Evolutionary conservation across 768 basidiomycete species (phyloP).

Genomic region (Strobilomyces dryophilus): DNA sequence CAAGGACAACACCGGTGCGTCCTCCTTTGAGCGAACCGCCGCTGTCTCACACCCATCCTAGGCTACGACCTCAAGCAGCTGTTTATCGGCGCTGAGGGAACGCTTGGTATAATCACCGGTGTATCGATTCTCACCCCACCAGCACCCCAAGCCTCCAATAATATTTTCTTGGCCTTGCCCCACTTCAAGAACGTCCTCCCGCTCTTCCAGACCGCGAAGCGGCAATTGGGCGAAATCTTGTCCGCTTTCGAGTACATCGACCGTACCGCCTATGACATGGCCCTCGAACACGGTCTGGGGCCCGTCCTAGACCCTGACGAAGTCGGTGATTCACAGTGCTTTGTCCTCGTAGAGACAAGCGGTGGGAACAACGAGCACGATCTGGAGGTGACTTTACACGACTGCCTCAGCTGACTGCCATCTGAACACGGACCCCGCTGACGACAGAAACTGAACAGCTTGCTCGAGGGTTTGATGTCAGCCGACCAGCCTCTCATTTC

Average conservation of each 20-base stretch:
- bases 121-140: conserved; percentile 92
- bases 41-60: conserved; percentile 27
- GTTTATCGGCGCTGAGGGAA: conserved; percentile 97
- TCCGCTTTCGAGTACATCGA: conserved; percentile 98
- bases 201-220: conserved; percentile 77
- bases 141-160: conserved; percentile 78
- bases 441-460: conserved; percentile 75
- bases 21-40: not conserved
- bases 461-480: conserved; percentile 75
- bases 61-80: conserved; percentile 98
- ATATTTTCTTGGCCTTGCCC: conserved; percentile 86
- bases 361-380: conserved; percentile 92
- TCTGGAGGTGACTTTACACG: conserved; percentile 59
- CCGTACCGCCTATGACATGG: conserved; percentile 76
- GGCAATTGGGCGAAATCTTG: conserved; percentile 87
- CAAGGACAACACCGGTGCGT: conserved; percentile 94
- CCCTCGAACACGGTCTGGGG: conserved; percentile 79
- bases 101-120: conserved; percentile 91
- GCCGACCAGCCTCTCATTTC: conserved; percentile 73
- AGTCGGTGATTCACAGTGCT: conserved; percentile 75
- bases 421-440: conserved; percentile 4
- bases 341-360: conserved; percentile 92
- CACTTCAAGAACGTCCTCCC: conserved; percentile 84
- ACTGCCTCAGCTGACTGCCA: conserved; percentile 3
- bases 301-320: conserved; percentile 72